phyloP scores from a whole-genome alignment of 352 stramenopile species.

The Achlya hypogyna region DNA sequence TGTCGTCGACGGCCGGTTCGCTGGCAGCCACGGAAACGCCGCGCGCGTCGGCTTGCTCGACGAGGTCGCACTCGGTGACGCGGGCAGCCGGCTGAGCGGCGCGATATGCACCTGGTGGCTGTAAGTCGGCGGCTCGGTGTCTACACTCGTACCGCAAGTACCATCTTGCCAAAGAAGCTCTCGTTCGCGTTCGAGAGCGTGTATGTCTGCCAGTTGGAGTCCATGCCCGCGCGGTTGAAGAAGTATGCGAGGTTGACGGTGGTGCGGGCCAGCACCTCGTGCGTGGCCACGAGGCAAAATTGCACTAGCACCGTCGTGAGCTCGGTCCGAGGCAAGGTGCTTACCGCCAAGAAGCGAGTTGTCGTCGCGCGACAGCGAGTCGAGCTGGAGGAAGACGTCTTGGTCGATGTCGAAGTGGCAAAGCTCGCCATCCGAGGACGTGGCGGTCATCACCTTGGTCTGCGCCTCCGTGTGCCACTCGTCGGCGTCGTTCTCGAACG shows the following conservation, averaged over 20 bases:
- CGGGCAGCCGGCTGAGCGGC: background rate
- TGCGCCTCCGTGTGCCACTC: constrained; percentile 80
- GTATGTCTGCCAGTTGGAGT: constrained; percentile 46
- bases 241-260: constrained; percentile 77
- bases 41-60: background rate
- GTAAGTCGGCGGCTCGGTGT: background rate
- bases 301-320: constrained; percentile 36
- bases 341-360: constrained; percentile 51
- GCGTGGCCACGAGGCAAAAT: constrained; percentile 62
- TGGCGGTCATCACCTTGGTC: constrained; percentile 26
- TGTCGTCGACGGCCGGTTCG: background rate
- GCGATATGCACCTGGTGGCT: constrained; percentile 10
- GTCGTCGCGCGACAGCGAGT: constrained; percentile 71
- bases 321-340: background rate
- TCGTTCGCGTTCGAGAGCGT: constrained; percentile 75
- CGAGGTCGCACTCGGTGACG: background rate
- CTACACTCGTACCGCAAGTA: constrained; percentile 23
- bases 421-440: constrained; percentile 15
- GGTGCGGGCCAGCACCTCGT: constrained; percentile 69
- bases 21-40: background rate
- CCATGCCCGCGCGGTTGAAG: constrained; percentile 40
- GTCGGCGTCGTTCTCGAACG: constrained; percentile 75
- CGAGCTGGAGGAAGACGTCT: constrained; percentile 74
- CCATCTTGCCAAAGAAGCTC: constrained; percentile 76
- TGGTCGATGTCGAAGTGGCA: constrained; percentile 63